Evolutionary conservation across 176 grass and related monocot genomes (phyloP).

Genomic region (Chloris gayana): DNA sequence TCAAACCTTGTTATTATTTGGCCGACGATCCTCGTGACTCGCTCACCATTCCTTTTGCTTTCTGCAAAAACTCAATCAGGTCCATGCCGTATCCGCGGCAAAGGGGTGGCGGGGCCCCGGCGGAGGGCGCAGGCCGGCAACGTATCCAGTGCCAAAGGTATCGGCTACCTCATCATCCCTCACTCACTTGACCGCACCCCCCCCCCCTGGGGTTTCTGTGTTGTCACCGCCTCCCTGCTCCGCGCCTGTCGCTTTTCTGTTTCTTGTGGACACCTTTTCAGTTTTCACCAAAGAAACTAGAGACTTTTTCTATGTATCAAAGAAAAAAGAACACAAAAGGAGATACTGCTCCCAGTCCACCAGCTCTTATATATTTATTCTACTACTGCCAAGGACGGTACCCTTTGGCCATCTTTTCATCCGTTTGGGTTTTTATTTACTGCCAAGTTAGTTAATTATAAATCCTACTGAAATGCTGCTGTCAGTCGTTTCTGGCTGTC

Average conservation of each 20-base stretch:
- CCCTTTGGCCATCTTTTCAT: not conserved
- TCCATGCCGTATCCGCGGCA: constrained; percentile 29
- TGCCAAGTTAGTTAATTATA: not conserved
- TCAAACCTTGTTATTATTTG: too few relatives aligned
- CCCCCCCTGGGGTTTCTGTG: not conserved
- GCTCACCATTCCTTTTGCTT: not conserved
- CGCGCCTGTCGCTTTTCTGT: not conserved
- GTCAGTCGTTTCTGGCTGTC: not conserved
- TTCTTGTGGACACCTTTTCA: not conserved
- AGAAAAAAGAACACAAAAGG: not conserved
- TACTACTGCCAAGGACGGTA: not conserved
- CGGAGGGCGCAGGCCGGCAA: constrained; percentile 15
- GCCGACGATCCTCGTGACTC: not conserved
- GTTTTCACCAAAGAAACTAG: not conserved
- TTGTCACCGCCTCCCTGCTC: not conserved
- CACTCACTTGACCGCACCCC: too few relatives aligned
- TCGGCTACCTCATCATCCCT: not conserved
- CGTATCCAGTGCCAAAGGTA: constrained; percentile 46
- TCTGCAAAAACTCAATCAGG: constrained; percentile 19
- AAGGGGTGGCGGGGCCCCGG: constrained; percentile 10
- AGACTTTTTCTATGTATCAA: not conserved
- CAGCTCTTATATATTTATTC: not conserved
- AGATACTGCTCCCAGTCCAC: not conserved
- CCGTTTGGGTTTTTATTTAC: not conserved
- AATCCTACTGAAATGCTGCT: too few relatives aligned